Percentiles rank a stretch among this genome's conserved stretches.
These are phyloP conservation scores for Magnaporthales sp. DNA, from an alignment of 2,329 filamentous ascomycete species.

Conservation along the genomic window DNA sequence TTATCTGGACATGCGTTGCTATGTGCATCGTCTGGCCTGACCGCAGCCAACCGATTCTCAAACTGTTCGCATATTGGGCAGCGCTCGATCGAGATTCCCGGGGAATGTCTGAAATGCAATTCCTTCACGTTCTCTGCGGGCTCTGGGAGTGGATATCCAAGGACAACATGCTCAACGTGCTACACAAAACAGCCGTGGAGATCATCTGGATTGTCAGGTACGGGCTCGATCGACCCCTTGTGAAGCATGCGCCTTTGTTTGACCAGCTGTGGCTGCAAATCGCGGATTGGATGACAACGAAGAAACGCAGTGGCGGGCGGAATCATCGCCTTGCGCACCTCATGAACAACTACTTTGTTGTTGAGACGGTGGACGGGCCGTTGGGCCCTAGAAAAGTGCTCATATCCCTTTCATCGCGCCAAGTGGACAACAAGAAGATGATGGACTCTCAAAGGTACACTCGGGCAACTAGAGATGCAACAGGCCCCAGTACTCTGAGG, in stretches of 20 bases:
- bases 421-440: background rate
- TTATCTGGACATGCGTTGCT: background rate
- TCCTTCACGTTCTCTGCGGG: background rate
- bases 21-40: background rate
- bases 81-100: background rate
- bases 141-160: background rate
- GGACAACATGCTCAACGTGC: background rate
- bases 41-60: background rate
- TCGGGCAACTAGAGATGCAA: background rate
- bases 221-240: background rate
- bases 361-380: background rate
- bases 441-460: background rate
- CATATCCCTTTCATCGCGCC: background rate
- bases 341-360: background rate
- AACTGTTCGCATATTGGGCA: background rate
- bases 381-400: background rate
- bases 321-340: background rate
- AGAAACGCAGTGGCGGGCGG: background rate
- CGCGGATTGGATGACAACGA: background rate
- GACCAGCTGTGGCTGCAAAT: background rate
- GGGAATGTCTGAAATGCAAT: background rate
- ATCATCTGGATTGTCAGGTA: background rate
- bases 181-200: background rate
- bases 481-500: background rate
- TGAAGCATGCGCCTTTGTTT: background rate